phyloP scores from a whole-genome alignment of 2,329 filamentous ascomycete species.

The Aspergillus terreus region DNA sequence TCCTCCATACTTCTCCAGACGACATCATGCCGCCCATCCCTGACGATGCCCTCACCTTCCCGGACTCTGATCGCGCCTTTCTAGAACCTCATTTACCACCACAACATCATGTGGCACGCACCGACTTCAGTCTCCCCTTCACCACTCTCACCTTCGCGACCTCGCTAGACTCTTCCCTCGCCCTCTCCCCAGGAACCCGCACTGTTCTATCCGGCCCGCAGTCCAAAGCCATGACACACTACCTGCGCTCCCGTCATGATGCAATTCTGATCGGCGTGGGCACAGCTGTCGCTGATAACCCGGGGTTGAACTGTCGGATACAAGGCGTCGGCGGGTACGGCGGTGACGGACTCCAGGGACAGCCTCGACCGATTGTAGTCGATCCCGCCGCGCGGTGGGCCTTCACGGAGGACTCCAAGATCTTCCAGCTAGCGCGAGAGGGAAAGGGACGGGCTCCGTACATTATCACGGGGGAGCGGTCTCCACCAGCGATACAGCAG shows the following conservation, averaged over 20 bases:
- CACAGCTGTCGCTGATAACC: slow-evolving; percentile 80
- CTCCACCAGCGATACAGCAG: slow-evolving; percentile 12
- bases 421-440: slow-evolving; percentile 59
- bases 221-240: slow-evolving; percentile 92
- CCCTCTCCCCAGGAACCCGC: slow-evolving; percentile 68
- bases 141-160: slow-evolving; percentile 84
- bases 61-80: slow-evolving; percentile 2
- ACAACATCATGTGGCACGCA: not conserved
- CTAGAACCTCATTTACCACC: slow-evolving; percentile 7
- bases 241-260: slow-evolving; percentile 77
- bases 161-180: slow-evolving; percentile 74
- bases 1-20: not conserved
- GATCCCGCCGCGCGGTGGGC: slow-evolving; percentile 73
- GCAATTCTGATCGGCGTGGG: slow-evolving; percentile 82
- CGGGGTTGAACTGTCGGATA: slow-evolving; percentile 80
- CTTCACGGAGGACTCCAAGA: slow-evolving; percentile 56
- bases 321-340: slow-evolving; percentile 53
- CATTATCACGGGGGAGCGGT: slow-evolving; percentile 49
- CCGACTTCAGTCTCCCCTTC: slow-evolving; percentile 35
- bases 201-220: slow-evolving; percentile 76
- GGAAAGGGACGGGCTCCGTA: slow-evolving; percentile 68
- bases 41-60: slow-evolving; percentile 4
- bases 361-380: slow-evolving; percentile 76
- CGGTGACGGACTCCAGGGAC: slow-evolving; percentile 46
- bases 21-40: not conserved